Evolutionary conservation across 108 stramenopile genomes (phyloP).

Genomic region (Nannochloropsis gaditana): DNA sequence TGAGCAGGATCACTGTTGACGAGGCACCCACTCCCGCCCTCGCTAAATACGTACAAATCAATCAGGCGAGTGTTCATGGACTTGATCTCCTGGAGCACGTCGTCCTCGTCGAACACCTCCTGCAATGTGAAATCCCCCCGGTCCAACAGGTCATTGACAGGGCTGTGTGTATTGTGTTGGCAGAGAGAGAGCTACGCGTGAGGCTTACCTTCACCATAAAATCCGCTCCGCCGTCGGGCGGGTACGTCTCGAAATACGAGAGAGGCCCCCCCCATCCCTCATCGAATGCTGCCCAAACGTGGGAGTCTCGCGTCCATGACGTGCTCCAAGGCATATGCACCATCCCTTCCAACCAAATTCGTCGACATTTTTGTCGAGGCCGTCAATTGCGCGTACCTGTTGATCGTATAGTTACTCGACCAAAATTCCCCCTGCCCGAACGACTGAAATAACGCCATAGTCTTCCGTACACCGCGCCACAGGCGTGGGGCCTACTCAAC

Average conservation of each 20-base stretch:
- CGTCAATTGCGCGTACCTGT: background rate
- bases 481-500: no score
- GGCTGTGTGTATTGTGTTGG: slow-evolving; percentile 45
- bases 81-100: slow-evolving; percentile 84
- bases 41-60: slow-evolving; percentile 57
- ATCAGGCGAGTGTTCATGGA: slow-evolving; percentile 72
- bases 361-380: no score
- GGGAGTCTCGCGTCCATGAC: no score
- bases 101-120: slow-evolving; percentile 80
- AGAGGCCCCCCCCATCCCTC: no score
- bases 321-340: background rate
- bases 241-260: no score
- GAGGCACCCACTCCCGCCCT: no score
- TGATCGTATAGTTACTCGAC: background rate
- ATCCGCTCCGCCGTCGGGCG: no score
- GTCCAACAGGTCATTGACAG: slow-evolving; percentile 80
- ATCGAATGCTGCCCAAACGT: no score
- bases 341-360: no score
- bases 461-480: background rate
- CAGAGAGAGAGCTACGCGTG: background rate
- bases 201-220: no score
- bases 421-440: background rate
- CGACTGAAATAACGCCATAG: background rate
- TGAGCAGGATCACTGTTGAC: no score
- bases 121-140: slow-evolving; percentile 66